Evolutionary conservation across 2,329 filamentous ascomycete genomes (phyloP).

Genomic region (Microdochium nivale): DNA sequence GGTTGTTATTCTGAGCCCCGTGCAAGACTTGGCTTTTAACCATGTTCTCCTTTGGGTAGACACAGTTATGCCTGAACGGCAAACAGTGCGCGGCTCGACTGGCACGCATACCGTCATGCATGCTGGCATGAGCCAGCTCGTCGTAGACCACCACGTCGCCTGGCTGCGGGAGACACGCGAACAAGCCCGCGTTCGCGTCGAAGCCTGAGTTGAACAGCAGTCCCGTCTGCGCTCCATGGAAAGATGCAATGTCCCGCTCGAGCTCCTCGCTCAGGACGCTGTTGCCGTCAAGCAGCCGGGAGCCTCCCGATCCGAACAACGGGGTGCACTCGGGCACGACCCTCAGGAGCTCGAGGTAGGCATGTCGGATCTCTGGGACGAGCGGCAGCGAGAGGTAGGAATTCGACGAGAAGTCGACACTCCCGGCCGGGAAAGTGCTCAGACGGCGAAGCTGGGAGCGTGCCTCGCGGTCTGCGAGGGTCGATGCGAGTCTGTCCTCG

Average conservation of each 20-base stretch:
- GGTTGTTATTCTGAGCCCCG: neutral
- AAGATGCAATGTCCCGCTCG: slow-evolving; percentile 52
- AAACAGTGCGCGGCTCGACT: slow-evolving; percentile 42
- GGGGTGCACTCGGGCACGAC: slow-evolving; percentile 5
- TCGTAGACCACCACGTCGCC: slow-evolving; percentile 55
- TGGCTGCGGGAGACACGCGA: slow-evolving; percentile 37
- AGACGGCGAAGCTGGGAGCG: slow-evolving; percentile 26
- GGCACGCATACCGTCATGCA: slow-evolving; percentile 64
- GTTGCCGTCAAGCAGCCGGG: slow-evolving; percentile 45
- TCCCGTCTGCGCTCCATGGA: slow-evolving; percentile 48
- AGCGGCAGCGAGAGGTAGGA: slow-evolving; percentile 69
- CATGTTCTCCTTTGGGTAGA: slow-evolving; percentile 15
- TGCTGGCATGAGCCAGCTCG: slow-evolving; percentile 57
- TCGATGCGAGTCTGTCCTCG: slow-evolving; percentile 11
- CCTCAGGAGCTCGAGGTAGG: slow-evolving; percentile 43
- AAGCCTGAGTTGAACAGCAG: slow-evolving; percentile 53
- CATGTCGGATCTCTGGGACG: slow-evolving; percentile 43
- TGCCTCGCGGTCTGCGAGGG: slow-evolving; percentile 13
- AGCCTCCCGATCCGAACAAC: slow-evolving; percentile 41
- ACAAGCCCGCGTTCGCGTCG: slow-evolving; percentile 43
- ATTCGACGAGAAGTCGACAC: slow-evolving; percentile 71
- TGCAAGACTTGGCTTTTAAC: slow-evolving; percentile 2
- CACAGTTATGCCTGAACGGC: slow-evolving; percentile 50
- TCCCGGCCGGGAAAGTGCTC: slow-evolving; percentile 53
- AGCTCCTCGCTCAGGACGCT: slow-evolving; percentile 31